A percentile compares a stretch with the other conserved stretches of the same genome.
Conservation (phyloP, 805 yeast species). For the Metschnikowia drakensbergensis region DNA sequence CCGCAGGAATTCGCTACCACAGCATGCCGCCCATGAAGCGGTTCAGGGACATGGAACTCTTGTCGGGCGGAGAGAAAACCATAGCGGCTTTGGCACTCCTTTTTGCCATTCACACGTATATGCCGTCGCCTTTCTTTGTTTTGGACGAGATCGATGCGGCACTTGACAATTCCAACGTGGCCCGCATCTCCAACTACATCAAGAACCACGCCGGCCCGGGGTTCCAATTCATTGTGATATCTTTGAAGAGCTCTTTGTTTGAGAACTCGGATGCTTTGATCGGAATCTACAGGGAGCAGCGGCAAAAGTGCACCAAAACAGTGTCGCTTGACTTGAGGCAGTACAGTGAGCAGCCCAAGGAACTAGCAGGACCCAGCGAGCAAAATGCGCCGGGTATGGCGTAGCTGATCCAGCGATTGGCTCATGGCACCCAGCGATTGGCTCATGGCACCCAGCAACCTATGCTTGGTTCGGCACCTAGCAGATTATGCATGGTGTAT, state of each 20-base stretch:
- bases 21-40: conserved; percentile 97
- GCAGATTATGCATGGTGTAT: neutral
- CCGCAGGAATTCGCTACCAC: conserved; percentile 79
- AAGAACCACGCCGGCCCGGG: conserved; percentile 67
- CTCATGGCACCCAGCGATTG: too few relatives aligned
- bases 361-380: conserved; percentile 3
- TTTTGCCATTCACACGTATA: conserved; percentile 86
- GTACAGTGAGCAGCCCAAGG: conserved; percentile 29
- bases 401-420: too few relatives aligned
- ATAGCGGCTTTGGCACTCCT: conserved; percentile 92
- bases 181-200: conserved; percentile 82
- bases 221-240: conserved; percentile 89
- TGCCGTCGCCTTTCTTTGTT: conserved; percentile 94
- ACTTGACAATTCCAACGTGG: conserved; percentile 83
- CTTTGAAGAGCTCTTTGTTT: conserved; percentile 80
- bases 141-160: conserved; percentile 99
- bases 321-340: conserved; percentile 68
- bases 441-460: too few relatives aligned
- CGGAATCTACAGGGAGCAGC: conserved; percentile 85
- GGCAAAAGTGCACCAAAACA: conserved; percentile 65
- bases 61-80: conserved; percentile 96
- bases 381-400: neutral
- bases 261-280: conserved; percentile 88
- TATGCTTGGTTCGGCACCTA: too few relatives aligned
- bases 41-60: conserved; percentile 84